phyloP scores from a whole-genome alignment of 805 yeast genomes.

The Priceomyces haplophilus region DNA sequence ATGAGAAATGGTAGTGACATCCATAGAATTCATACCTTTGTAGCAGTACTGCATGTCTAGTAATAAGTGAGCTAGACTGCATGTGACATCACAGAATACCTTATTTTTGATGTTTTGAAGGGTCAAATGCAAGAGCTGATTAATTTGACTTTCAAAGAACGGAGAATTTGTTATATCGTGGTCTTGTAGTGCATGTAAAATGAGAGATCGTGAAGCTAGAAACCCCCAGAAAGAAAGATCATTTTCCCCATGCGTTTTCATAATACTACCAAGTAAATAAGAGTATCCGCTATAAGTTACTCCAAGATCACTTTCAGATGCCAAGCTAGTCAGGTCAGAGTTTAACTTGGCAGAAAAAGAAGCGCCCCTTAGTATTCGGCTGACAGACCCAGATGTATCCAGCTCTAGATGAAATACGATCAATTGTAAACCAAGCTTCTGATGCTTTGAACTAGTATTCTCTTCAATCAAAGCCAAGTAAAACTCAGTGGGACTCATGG shows the following conservation, averaged over 20 bases:
- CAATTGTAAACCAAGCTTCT: slow-evolving; percentile 16
- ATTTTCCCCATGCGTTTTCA: neutral
- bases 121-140: slow-evolving; percentile 30
- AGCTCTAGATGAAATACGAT: slow-evolving; percentile 15
- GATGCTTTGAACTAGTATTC: slow-evolving; percentile 10
- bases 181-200: neutral
- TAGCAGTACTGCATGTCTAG: slow-evolving; percentile 8
- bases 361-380: neutral
- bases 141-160: neutral
- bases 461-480: slow-evolving; percentile 22
- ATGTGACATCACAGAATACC: slow-evolving; percentile 24
- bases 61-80: slow-evolving; percentile 25
- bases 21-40: slow-evolving; percentile 22
- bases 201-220: neutral
- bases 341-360: neutral
- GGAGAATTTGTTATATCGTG: neutral
- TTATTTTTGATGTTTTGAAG: slow-evolving; percentile 36
- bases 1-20: slow-evolving; percentile 42
- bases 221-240: neutral
- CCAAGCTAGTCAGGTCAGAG: too few relatives aligned
- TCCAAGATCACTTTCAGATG: neutral
- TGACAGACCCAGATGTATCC: neutral
- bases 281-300: neutral
- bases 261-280: neutral
- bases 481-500: slow-evolving; percentile 22